A percentile compares a stretch with the other conserved stretches of the same genome.
phyloP scores from a whole-genome alignment of 352 stramenopile genomes.

The Pythium dissimile region DNA sequence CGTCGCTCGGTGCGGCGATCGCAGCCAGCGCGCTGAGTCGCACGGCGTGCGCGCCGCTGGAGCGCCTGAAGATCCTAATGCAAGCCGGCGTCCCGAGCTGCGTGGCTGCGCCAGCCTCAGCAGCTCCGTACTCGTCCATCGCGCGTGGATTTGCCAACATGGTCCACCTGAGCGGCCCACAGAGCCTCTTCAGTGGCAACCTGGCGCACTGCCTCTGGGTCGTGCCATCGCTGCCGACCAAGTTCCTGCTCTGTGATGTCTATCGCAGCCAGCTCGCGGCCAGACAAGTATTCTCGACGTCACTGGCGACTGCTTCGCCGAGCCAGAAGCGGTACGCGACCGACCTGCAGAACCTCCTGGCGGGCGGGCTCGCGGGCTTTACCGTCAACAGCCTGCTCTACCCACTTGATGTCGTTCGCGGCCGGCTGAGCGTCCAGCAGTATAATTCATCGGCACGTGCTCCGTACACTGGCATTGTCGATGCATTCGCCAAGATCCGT shows the following conservation, averaged over 20 bases:
- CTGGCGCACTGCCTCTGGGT: constrained; percentile 79
- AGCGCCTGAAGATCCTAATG: constrained; percentile 83
- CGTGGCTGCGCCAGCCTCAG: neutral
- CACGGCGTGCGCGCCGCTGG: constrained; percentile 65
- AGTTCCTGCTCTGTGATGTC: constrained; percentile 71
- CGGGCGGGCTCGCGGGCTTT: constrained; percentile 61
- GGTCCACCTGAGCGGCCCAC: constrained; percentile 50
- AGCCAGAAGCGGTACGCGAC: constrained; percentile 17
- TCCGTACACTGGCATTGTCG: constrained; percentile 43
- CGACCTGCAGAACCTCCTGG: constrained; percentile 56
- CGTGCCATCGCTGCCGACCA: constrained; percentile 74
- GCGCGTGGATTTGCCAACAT: constrained; percentile 61
- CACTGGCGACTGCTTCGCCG: neutral
- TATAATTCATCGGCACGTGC: constrained; percentile 35
- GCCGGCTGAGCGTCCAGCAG: constrained; percentile 69
- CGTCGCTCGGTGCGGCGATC: constrained; percentile 64
- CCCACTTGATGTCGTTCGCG: constrained; percentile 73
- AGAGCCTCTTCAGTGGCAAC: constrained; percentile 78
- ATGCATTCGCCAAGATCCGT: constrained; percentile 53
- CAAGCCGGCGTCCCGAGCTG: constrained; percentile 37
- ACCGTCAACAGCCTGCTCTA: constrained; percentile 73
- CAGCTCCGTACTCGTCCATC: constrained; percentile 45
- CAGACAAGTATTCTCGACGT: constrained; percentile 10
- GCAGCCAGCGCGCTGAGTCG: constrained; percentile 53
- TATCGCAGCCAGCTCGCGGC: constrained; percentile 51